Percentiles rank a stretch among this genome's conserved stretches.
Conservation (phyloP, 1,139 yeast species). For the Yamadazyma dendronema region DNA sequence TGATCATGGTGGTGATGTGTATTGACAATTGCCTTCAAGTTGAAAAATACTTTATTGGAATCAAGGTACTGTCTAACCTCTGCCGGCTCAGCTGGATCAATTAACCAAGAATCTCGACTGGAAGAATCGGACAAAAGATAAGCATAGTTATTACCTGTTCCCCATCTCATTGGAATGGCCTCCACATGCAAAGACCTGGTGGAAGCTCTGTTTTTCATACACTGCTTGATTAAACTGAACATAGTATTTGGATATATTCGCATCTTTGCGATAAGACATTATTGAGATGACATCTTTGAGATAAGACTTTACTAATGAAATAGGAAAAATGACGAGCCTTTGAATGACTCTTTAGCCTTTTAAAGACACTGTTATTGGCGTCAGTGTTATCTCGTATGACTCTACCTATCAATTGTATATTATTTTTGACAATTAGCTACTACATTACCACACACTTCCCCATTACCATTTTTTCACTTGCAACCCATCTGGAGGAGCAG, state of each 20-base stretch:
- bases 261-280: too few relatives aligned
- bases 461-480: conserved; percentile 45
- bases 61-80: conserved; percentile 41
- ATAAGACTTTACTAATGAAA: too few relatives aligned
- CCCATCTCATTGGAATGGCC: conserved; percentile 93
- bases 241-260: neutral
- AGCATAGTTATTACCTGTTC: conserved; percentile 85
- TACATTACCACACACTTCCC: too few relatives aligned
- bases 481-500: conserved; percentile 78
- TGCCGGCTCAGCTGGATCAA: conserved; percentile 88
- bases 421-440: too few relatives aligned
- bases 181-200: conserved; percentile 79
- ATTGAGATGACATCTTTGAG: too few relatives aligned
- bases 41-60: conserved; percentile 26
- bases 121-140: conserved; percentile 72
- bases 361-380: too few relatives aligned
- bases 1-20: conserved; percentile 97
- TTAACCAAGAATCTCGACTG: conserved; percentile 71
- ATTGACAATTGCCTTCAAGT: conserved; percentile 75
- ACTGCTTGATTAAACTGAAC: neutral
- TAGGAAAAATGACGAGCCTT: too few relatives aligned
- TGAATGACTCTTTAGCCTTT: too few relatives aligned
- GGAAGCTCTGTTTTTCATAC: neutral
- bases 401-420: too few relatives aligned
- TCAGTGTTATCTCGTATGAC: too few relatives aligned